Evolutionary conservation across 495 filamentous ascomycete species (phyloP).

Genomic region (Evernia prunastri): DNA sequence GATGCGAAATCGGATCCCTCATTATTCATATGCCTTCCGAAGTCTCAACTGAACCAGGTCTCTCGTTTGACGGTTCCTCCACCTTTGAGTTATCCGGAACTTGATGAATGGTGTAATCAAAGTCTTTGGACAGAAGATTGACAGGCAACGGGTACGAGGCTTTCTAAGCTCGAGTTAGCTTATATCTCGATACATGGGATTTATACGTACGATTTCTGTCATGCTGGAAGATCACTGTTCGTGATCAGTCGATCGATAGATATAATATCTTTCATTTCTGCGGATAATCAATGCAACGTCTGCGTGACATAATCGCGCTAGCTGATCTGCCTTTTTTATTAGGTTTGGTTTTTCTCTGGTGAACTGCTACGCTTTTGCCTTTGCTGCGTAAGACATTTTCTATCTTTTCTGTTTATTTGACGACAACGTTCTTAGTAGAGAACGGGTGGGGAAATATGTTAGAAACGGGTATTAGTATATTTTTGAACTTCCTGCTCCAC

Average conservation of each 20-base stretch:
- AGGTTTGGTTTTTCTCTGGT: not conserved
- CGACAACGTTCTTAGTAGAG: not conserved
- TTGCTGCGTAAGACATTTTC: not conserved
- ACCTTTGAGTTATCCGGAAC: too few relatives aligned
- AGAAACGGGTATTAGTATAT: not conserved
- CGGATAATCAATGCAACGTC: too few relatives aligned
- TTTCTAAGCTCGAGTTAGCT: conserved; percentile 21
- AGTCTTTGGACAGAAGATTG: conserved; percentile 12
- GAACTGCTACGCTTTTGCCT: not conserved
- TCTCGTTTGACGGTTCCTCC: too few relatives aligned
- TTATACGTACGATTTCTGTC: too few relatives aligned
- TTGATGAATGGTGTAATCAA: too few relatives aligned
- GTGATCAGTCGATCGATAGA: too few relatives aligned
- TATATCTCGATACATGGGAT: conserved; percentile 16
- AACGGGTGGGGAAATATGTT: not conserved
- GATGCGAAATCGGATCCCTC: too few relatives aligned
- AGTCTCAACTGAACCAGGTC: too few relatives aligned
- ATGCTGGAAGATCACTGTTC: too few relatives aligned
- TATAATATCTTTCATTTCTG: too few relatives aligned
- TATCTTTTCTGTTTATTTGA: not conserved
- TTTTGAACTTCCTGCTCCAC: not conserved
- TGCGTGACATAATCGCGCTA: too few relatives aligned
- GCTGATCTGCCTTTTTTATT: not conserved
- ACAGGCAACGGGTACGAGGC: conserved; percentile 12
- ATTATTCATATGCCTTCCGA: too few relatives aligned